These are phyloP conservation scores for Arthrobotrys sphaeroides DNA, from an alignment of 2,329 filamentous ascomycete genomes.

Conservation along the genomic window DNA sequence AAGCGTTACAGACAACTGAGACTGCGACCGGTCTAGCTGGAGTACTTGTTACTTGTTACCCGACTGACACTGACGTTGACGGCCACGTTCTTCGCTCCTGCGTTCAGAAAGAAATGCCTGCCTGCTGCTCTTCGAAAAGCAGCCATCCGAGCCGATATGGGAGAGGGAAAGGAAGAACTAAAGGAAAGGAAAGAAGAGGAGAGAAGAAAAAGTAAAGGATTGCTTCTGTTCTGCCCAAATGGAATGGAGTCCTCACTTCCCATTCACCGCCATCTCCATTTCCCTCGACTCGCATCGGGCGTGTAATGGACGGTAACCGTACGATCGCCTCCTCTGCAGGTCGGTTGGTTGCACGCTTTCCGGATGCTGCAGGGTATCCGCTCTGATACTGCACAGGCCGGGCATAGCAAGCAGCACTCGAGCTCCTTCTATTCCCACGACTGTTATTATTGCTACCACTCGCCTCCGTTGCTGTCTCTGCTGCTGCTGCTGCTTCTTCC, in stretches of 20 bases:
- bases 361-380: slow-evolving; percentile 9
- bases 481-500: too few relatives aligned
- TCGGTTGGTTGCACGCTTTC: background rate
- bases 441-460: too few relatives aligned
- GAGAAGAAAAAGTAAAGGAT: too few relatives aligned
- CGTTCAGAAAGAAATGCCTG: slow-evolving; percentile 33
- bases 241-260: slow-evolving; percentile 6
- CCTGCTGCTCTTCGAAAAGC: slow-evolving; percentile 6
- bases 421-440: too few relatives aligned
- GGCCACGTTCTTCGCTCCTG: slow-evolving; percentile 44
- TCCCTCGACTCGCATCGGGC: background rate
- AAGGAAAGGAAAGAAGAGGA: slow-evolving; percentile 15
- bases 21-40: background rate
- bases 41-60: too few relatives aligned
- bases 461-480: too few relatives aligned
- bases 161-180: too few relatives aligned
- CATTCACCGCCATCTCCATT: slow-evolving; percentile 14
- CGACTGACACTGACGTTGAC: slow-evolving; percentile 17
- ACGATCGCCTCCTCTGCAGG: background rate
- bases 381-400: too few relatives aligned
- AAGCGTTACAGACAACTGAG: slow-evolving; percentile 18
- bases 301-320: background rate
- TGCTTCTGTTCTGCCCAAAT: too few relatives aligned
- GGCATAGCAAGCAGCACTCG: too few relatives aligned
- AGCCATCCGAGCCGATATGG: slow-evolving; percentile 32